Evolutionary conservation across 2,329 filamentous ascomycete genomes (phyloP).

Genomic region (Talaromyces sp.): DNA sequence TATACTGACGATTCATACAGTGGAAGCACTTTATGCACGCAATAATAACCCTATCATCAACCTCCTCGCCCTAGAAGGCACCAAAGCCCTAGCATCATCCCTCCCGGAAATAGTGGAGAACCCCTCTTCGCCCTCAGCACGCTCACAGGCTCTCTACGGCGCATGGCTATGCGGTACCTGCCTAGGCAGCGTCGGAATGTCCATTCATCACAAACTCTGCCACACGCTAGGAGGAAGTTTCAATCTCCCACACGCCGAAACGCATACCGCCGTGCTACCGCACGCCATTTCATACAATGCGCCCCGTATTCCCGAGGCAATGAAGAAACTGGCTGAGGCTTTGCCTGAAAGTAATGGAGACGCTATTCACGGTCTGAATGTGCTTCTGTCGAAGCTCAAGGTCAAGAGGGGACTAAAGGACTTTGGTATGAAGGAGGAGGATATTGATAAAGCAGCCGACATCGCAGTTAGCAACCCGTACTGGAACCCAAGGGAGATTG

Average conservation of each 20-base stretch:
- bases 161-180: conserved; percentile 64
- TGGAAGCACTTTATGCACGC: conserved; percentile 61
- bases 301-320: conserved; percentile 51
- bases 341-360: conserved; percentile 58
- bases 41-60: conserved; percentile 61
- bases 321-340: conserved; percentile 52
- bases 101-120: conserved; percentile 53
- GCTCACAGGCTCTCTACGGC: conserved; percentile 57
- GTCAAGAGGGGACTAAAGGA: conserved; percentile 54
- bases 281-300: conserved; percentile 64
- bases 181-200: conserved; percentile 59
- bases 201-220: conserved; percentile 66
- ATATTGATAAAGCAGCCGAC: conserved; percentile 59
- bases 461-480: conserved; percentile 59
- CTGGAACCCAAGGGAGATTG: conserved; percentile 56
- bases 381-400: conserved; percentile 52
- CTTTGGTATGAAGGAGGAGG: conserved; percentile 58
- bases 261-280: conserved; percentile 61
- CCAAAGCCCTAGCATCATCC: conserved; percentile 51
- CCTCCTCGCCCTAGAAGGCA: conserved; percentile 58
- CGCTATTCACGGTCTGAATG: conserved; percentile 56
- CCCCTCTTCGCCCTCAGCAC: conserved; percentile 45
- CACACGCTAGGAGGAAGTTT: conserved; percentile 63
- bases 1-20: conserved; percentile 28
- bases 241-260: conserved; percentile 63